Evolutionary conservation across 495 filamentous ascomycete genomes (phyloP).

Genomic region (Hyaloscypha variabilis): DNA sequence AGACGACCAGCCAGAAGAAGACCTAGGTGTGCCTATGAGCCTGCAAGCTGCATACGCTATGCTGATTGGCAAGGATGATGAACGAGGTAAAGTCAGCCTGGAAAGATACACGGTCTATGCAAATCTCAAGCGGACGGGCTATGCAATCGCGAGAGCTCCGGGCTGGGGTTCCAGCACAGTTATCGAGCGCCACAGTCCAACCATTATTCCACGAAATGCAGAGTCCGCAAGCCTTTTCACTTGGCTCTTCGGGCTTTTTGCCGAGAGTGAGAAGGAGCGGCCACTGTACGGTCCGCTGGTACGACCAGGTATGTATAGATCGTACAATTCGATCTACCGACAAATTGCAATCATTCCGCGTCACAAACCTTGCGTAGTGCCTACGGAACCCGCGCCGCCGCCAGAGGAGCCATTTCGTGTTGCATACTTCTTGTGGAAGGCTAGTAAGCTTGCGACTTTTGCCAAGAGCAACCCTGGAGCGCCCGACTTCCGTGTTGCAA

Average conservation of each 20-base stretch:
- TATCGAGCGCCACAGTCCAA: neutral
- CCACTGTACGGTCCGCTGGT: conserved; percentile 67
- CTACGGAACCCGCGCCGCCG: conserved; percentile 21
- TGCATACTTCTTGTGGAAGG: conserved; percentile 80
- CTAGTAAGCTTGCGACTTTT: conserved; percentile 60
- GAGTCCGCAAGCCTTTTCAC: conserved; percentile 28
- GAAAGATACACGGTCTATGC: conserved; percentile 88
- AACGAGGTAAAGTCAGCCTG: conserved; percentile 61
- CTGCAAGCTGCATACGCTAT: conserved; percentile 87
- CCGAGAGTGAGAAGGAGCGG: conserved; percentile 17
- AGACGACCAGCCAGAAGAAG: conserved; percentile 35
- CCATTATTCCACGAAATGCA: neutral
- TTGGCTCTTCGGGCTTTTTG: conserved; percentile 30
- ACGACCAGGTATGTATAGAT: conserved; percentile 75
- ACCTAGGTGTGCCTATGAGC: conserved; percentile 74
- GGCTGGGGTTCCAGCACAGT: conserved; percentile 21
- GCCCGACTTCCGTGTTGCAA: conserved; percentile 82
- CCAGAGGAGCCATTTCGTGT: conserved; percentile 65
- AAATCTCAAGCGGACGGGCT: conserved; percentile 81
- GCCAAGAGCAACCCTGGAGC: conserved; percentile 72
- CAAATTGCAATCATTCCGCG: conserved; percentile 74
- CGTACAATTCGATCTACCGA: conserved; percentile 76
- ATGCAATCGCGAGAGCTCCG: conserved; percentile 72
- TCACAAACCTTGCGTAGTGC: conserved; percentile 58
- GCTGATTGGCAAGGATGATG: conserved; percentile 65